These are phyloP conservation scores for Alternaria sp. DNA, from an alignment of 2,329 filamentous ascomycete species.

Conservation along the genomic window DNA sequence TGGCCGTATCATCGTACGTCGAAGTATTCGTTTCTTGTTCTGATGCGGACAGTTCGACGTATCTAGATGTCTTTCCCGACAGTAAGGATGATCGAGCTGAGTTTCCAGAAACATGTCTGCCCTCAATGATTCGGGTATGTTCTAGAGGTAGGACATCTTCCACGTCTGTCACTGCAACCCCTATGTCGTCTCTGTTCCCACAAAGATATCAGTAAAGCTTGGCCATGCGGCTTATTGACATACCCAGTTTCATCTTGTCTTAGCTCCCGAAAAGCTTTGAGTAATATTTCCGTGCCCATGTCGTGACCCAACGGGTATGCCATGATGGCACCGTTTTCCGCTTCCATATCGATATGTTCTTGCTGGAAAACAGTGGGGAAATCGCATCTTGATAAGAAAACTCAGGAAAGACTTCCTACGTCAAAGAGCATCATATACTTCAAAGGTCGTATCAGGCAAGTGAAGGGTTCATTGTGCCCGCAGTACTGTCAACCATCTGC, in stretches of 20 bases:
- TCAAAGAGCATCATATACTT: not conserved
- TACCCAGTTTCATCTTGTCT: slow-evolving; percentile 8
- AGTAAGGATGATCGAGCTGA: not conserved
- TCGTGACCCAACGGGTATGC: not conserved
- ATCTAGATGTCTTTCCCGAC: not conserved
- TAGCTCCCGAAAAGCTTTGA: not conserved
- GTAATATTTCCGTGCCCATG: not conserved
- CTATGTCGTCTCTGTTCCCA: not conserved
- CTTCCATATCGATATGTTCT: slow-evolving; percentile 2
- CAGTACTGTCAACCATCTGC: slow-evolving; percentile 1
- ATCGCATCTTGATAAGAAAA: not conserved
- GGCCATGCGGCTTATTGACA: not conserved
- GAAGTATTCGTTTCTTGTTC: not conserved
- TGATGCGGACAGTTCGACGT: not conserved
- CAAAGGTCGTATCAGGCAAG: not conserved
- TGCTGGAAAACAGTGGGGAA: not conserved
- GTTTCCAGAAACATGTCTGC: not conserved
- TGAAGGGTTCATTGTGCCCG: not conserved
- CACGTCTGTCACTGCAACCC: not conserved
- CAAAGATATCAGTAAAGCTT: slow-evolving; percentile 1
- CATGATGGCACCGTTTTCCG: not conserved
- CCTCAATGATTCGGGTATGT: not conserved
- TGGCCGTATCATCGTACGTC: not conserved
- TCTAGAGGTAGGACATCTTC: not conserved
- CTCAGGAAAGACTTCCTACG: not conserved